Evolutionary conservation across 208 protist species (phyloP), one percentile per base, ranked within the genome.

Genomic region (Tetramitus jugosus): DNA sequence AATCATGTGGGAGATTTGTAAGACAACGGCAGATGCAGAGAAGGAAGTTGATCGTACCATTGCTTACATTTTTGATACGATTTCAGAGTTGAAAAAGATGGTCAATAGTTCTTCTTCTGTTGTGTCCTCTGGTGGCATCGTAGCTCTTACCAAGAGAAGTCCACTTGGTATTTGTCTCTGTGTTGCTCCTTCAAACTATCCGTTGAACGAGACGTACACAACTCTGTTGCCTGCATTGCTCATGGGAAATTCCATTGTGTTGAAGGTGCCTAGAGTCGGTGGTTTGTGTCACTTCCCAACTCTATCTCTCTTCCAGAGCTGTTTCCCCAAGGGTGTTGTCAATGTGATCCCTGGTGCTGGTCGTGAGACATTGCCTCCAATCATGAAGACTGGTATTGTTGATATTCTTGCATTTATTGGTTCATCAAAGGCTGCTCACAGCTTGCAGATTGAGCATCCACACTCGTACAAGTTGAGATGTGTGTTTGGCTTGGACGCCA

Each of bases 1-100:
- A 13, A 77, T 87, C 61, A 86, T 88, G 85, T 88, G 85, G 85
- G 85, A 88, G 78, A 88, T 88, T 64, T 87, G 84, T 78, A 88
- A 88, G 80, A 78, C 3, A 33, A 13, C 23, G 13, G 10, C 39
- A 20, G 85, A 86, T 45, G 82, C 85, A 0, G 78, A 65, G 0
- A 79, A 84, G 46, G 85, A 88, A 78, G 82, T 88, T 35, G 85
- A 88, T 40, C 64, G 85, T 37, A 88, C 85, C 31, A 84, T 88
- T 53, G 68, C 85, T 37, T 88, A 89, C 37, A 85, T 88, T 42
- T 39, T 0, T 29, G 65, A 80, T 46, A 84, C 85, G 2, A 85
- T 88, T 60, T 23, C 14, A 1, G 75, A 53, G 49, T 23, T 85
- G 23, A 80, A 83, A 52, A 40, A 42, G n/a, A 6, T 82, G 13